Base-by-base conservation (phyloP, 305 asterid species). In the Solanum hybrid region DNA sequence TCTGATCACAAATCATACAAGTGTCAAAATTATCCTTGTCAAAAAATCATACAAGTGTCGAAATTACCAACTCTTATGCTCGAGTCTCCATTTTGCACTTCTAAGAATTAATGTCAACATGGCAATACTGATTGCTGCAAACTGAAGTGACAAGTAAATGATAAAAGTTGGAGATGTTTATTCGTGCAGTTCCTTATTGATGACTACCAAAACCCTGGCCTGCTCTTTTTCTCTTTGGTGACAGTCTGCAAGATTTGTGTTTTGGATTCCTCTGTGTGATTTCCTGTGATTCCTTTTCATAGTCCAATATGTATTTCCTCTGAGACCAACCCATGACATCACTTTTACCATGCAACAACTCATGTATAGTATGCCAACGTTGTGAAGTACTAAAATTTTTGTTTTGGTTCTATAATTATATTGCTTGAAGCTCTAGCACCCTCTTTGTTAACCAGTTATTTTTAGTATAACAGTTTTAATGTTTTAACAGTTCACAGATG, bases 401-500 rank as follows among this genome's bases (percentile, higher is more conserved):
- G 42, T 36, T 78, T 78, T n/a, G 60, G 76, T 64, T 32, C 56
- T 88, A 36, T 29, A 66, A 45, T 82, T 31, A 29, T 35, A 14
- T 66, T 78, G 24, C 32, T 69, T 7, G 76, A 24, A 24, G 80
- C 6, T 71, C 3, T 11, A 17, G 22, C 66, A 31, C 35, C 69
- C 71, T 37, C 17, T 69, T 32, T 51, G 24, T 29, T 66, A 69
- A 10, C 38, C 34, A 7, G 75, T 13, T 71, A 27, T 29, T 19
- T 56, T 51, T 84, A 84, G 75, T 84, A 19, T 51, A 51, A 51
- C 87, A 10, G 87, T 51, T 84, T 29, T 17, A 84, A 84, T 84
- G 75, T 51, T 82, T 82, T 31, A 85, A 87, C 96, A 96, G 99
- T 95, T 97, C 91, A 92, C 96, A n/a, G 99, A 95, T 94, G 99